Conservation (phyloP, 2,329 filamentous ascomycete genomes). For the Hypoxylon sp. region DNA sequence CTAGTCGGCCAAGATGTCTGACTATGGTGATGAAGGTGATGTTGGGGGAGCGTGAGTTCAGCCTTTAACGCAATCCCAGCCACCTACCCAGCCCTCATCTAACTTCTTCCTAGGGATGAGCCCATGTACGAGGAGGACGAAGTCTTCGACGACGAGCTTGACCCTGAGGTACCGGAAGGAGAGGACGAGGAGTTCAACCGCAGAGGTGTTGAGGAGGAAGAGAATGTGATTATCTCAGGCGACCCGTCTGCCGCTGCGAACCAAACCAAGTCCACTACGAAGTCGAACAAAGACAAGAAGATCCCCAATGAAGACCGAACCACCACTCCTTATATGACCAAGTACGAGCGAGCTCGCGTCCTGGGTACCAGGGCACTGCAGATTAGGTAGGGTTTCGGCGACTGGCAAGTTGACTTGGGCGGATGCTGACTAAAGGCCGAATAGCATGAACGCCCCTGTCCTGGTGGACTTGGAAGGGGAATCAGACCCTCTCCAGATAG, state of each 20-base stretch:
- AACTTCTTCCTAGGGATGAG: slow-evolving; percentile 67
- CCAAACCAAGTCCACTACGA: slow-evolving; percentile 65
- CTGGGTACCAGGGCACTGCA: slow-evolving; percentile 93
- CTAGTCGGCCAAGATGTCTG: slow-evolving; percentile 47
- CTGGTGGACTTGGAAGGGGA: slow-evolving; percentile 97
- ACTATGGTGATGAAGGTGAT: slow-evolving; percentile 51
- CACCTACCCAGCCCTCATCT: background rate
- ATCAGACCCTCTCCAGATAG: slow-evolving; percentile 97
- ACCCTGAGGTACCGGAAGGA: slow-evolving; percentile 65
- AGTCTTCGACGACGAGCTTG: slow-evolving; percentile 68
- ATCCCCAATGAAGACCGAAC: slow-evolving; percentile 88
- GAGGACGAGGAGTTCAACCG: slow-evolving; percentile 65
- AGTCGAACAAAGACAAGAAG: slow-evolving; percentile 81
- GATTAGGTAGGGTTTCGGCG: slow-evolving; percentile 69
- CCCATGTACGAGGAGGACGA: slow-evolving; percentile 79
- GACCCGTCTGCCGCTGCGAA: slow-evolving; percentile 72
- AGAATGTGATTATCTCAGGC: slow-evolving; percentile 71
- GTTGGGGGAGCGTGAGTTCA: slow-evolving; percentile 44
- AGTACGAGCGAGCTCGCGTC: slow-evolving; percentile 96
- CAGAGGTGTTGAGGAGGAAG: slow-evolving; percentile 67
- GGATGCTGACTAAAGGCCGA: slow-evolving; percentile 43
- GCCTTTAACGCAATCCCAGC: slow-evolving; percentile 16
- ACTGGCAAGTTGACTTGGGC: background rate
- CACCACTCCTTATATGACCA: slow-evolving; percentile 99
- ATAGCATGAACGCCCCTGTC: slow-evolving; percentile 93